Base-by-base conservation (phyloP, 345 rosid genomes). In the Raphanus sativus region DNA sequence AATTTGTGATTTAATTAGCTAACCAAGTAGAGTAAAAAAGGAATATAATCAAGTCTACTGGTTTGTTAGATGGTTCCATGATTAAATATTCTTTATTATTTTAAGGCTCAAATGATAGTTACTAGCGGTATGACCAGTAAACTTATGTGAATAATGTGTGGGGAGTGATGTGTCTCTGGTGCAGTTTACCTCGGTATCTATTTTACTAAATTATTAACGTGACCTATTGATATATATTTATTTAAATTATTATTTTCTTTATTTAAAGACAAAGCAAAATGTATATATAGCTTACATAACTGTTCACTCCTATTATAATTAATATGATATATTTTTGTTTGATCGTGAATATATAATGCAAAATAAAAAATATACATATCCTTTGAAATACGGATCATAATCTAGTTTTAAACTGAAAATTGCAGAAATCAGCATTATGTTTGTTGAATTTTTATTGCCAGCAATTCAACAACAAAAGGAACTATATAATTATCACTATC, bases 111-210 rank as follows among this genome's bases (percentile, higher is more conserved):
- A n/a, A 24, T 13, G 59, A 36, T 26, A 28, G 59, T 48, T 45
- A 67, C 38, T 48, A 28, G 71, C 16, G 38, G 60, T n/a, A 29
- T 68, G 71, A 16, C 34, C 61, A 29, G 25, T 50, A 50, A 68
- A 50, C 4, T 29, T 38, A 45, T 67, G 60, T 48, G 71, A 48
- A 66, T 65, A 33, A 65, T 17, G 54, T 40, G 56, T 40, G 54
- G 11, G 52, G 69, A 66, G 36, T 24, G 58, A 4, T 45, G 15
- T 52, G 25, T 52, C 25, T n/a, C 59, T 26, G 28, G 4, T 50
- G 25, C 40, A 50, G 16, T 52, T 16, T 61, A 16, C 42, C 61
- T 21, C 21, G 21, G 21, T 21, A 21, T 21, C 21, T 21, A 21
- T 21, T 21, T 21, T 21, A 21, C 21, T 21, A 21, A 21, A 21